Conservation (phyloP, 2,329 filamentous ascomycete genomes). For the Didymella glomerata region DNA sequence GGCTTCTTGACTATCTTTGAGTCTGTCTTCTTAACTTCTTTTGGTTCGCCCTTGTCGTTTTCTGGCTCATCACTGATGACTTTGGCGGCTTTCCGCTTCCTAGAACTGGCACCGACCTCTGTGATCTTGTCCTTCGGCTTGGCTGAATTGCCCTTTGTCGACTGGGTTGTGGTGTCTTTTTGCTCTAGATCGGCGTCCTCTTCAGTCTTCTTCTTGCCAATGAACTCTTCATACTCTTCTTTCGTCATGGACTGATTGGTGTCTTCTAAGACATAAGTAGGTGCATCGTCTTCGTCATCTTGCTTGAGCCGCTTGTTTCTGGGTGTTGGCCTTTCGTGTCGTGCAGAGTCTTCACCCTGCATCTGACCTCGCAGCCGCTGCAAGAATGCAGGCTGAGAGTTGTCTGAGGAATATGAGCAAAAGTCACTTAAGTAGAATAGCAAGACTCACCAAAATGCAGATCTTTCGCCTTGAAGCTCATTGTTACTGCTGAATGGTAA, state of each 20-base stretch:
- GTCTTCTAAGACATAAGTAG: slow-evolving; percentile 76
- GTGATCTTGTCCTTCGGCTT: slow-evolving; percentile 43
- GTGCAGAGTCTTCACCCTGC: slow-evolving; percentile 59
- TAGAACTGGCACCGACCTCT: slow-evolving; percentile 44
- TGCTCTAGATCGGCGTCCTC: slow-evolving; percentile 18
- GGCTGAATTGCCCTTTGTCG: slow-evolving; percentile 9
- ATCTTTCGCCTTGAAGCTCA: slow-evolving; percentile 72
- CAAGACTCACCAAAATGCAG: slow-evolving; percentile 66
- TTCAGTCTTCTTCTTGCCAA: slow-evolving; percentile 41
- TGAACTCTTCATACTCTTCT: slow-evolving; percentile 59
- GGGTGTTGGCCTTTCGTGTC: slow-evolving; percentile 56
- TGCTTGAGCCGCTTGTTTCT: slow-evolving; percentile 57
- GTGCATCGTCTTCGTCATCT: slow-evolving; percentile 77
- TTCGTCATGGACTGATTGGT: slow-evolving; percentile 69
- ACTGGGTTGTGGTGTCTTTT: slow-evolving; percentile 14
- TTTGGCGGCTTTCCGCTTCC: slow-evolving; percentile 51
- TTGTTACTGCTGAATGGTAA: slow-evolving; percentile 38
- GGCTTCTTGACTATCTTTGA: slow-evolving; percentile 40
- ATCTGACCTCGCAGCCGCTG: slow-evolving; percentile 61
- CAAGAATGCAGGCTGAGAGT: slow-evolving; percentile 58
- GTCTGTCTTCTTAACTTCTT: slow-evolving; percentile 20
- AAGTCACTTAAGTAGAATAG: slow-evolving; percentile 40
- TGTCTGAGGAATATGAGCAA: slow-evolving; percentile 54
- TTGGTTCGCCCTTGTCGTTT: slow-evolving; percentile 23
- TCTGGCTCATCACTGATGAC: slow-evolving; percentile 45